Evolutionary conservation across 176 grass and related monocot species (phyloP), one percentile per base, ranked within the genome.

Genomic region (Triticum dicoccoides): DNA sequence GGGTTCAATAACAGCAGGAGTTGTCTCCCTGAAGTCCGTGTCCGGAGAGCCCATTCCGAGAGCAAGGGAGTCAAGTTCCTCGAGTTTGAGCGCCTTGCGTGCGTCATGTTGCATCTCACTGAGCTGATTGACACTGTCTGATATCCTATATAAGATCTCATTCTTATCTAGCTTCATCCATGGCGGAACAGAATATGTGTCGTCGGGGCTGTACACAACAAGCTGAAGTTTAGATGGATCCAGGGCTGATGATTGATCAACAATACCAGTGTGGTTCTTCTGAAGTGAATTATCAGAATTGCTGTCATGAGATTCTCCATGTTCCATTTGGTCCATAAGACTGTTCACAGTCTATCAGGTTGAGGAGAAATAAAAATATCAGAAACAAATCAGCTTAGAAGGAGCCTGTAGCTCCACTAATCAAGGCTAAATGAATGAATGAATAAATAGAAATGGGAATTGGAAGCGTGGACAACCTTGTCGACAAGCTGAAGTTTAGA

Each of bases 11-110:
- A 80, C 61, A 25, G 45, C 34, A 44, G 78, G 78, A 65, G 61
- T 80, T 65, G 78, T 80, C 78, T 80, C 78, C 61, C 78, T 80
- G 6, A 80, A 45, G 61, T 80, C 78, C 23, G 29, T 37, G 25
- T 47, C 37, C 11, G 61, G 4, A 65, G 37, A 61, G 4, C 8
- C 5, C 61, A 29, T 80, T 65, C 37, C 17, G 38, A 65, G 61
- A 45, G 78, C 78, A 65, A 80, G 23, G 23, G 27, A 11, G 61
- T 80, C 61, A 1, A 80, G 61, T 7, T 80, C 78, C 61, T 80
- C 78, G 10, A 80, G 59, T 9, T 65, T 65, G 61, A 80, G 61
- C 0, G 78, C 78, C 18, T 65, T 69, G 9, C 44, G 80, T 14
- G 44, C 65, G 2, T 54, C 64, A 32, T n/a, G 24, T 52, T 82